Conservation (phyloP, 257 asterid genomes). For the Coffea canephora region DNA sequence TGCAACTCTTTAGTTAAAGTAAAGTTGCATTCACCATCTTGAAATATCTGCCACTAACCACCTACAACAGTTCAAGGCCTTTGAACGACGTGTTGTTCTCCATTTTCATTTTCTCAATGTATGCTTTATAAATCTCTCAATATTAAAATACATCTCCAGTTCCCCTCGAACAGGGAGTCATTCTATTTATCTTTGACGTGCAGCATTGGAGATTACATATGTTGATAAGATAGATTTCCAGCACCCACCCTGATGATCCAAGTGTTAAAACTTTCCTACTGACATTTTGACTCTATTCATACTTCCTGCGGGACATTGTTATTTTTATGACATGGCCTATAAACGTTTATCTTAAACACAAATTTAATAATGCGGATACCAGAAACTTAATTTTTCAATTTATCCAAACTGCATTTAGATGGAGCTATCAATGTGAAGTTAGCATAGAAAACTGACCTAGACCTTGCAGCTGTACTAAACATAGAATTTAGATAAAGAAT, state of each 20-base stretch:
- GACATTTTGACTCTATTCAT: background rate
- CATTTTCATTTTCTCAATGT: background rate
- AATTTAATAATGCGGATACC: no score
- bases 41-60: slow-evolving; percentile 3
- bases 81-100: background rate
- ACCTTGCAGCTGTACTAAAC: background rate
- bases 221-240: background rate
- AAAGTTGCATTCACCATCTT: background rate
- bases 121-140: background rate
- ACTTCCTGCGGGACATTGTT: no score
- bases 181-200: background rate
- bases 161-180: background rate
- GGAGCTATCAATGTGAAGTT: background rate
- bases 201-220: background rate
- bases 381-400: no score
- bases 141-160: background rate
- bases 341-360: no score
- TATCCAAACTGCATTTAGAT: no score
- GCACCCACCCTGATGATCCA: background rate
- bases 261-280: background rate
- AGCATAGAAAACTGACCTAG: no score
- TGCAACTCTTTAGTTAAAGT: background rate
- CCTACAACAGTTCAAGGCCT: background rate
- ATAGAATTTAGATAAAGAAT: background rate
- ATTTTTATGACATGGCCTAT: no score